These are phyloP conservation scores for Antrodiella citrinella DNA, from an alignment of 768 basidiomycete species.

Conservation along the genomic window DNA sequence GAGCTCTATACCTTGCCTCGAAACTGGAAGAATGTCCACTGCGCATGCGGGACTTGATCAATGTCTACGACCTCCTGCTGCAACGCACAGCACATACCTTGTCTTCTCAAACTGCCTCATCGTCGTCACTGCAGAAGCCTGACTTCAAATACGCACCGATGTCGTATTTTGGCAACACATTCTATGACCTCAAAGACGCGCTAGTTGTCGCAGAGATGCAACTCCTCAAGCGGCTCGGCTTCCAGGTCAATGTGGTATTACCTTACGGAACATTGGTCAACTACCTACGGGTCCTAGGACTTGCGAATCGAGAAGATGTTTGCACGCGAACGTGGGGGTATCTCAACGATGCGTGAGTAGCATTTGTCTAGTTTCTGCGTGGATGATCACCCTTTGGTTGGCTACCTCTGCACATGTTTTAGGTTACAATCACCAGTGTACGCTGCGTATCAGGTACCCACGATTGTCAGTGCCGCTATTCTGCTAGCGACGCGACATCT, in stretches of 20 bases:
- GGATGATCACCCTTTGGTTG: conserved; percentile 4
- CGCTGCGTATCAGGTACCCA: conserved; percentile 80
- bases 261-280: conserved; percentile 94
- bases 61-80: conserved; percentile 85
- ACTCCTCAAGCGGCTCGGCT: conserved; percentile 89
- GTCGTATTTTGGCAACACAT: conserved; percentile 83
- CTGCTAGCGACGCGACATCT: conserved; percentile 69
- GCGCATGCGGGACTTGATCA: conserved; percentile 90
- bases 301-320: conserved; percentile 62
- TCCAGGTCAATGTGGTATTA: conserved; percentile 88
- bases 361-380: background rate
- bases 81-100: conserved; percentile 56
- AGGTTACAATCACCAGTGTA: conserved; percentile 94
- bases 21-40: conserved; percentile 91
- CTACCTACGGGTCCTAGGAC: conserved; percentile 85
- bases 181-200: conserved; percentile 92
- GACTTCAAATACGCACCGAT: conserved; percentile 68
- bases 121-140: conserved; percentile 18
- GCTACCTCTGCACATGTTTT: conserved; percentile 3
- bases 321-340: conserved; percentile 88
- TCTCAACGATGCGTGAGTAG: conserved; percentile 86
- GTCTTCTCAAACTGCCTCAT: conserved; percentile 28
- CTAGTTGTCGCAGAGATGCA: conserved; percentile 97
- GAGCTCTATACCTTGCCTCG: conserved; percentile 42
- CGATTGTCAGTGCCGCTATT: conserved; percentile 86